phyloP scores from a whole-genome alignment of 345 rosid genomes.

The Hypericum androsaemum region DNA sequence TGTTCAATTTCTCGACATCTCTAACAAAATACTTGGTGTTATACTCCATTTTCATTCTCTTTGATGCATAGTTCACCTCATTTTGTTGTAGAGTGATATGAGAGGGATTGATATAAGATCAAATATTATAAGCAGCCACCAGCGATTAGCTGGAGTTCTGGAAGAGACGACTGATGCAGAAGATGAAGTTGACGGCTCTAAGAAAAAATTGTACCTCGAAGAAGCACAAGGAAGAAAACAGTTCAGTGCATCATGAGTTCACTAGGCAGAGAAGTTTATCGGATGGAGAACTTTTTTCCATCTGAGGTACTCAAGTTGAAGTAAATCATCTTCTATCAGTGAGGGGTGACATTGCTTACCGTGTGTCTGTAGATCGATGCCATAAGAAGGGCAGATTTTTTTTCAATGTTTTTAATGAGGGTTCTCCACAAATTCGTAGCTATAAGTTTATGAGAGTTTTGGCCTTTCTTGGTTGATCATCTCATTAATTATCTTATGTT shows the following conservation, averaged over 20 bases:
- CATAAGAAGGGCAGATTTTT: no score
- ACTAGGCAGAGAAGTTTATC: constrained; percentile 23
- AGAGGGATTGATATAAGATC: constrained; percentile 26
- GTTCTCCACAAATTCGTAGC: no score
- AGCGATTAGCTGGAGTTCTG: neutral
- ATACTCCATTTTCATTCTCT: neutral
- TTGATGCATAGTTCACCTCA: neutral
- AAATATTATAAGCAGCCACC: constrained; percentile 39
- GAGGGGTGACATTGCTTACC: no score
- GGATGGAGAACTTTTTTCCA: constrained; percentile 52
- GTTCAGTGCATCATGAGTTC: constrained; percentile 22
- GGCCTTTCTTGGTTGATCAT: no score
- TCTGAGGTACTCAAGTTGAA: constrained; percentile 44
- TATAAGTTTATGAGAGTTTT: no score
- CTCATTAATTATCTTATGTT: no score
- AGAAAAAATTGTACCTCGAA: constrained; percentile 19
- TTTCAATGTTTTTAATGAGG: no score
- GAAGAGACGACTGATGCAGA: constrained; percentile 23
- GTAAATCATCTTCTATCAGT: no score
- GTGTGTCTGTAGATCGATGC: no score
- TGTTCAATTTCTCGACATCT: no score
- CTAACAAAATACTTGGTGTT: neutral
- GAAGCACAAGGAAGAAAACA: constrained; percentile 17
- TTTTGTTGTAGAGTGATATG: constrained; percentile 34
- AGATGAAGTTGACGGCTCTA: constrained; percentile 24